Base-by-base conservation (phyloP, 495 filamentous ascomycete species). In the Neurospora sp. region DNA sequence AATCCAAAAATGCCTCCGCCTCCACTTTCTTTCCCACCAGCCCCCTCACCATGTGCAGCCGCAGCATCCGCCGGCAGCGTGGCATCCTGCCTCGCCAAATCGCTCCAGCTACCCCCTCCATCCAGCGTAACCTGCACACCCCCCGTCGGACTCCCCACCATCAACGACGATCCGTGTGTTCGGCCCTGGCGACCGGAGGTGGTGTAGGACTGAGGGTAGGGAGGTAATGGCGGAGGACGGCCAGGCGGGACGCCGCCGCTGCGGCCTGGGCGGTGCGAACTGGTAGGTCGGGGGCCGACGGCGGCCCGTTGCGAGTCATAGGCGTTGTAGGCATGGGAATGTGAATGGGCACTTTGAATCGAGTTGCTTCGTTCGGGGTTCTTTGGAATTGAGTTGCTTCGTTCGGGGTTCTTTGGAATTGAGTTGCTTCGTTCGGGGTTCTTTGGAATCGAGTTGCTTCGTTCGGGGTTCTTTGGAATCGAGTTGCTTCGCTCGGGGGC, bases 101-200 rank as follows among this genome's bases (percentile, higher is more conserved):
- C 92, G 59, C 90, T 93, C 96, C 95, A 97, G 76, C 90, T 93
- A 48, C 94, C 93, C 6, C 89, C 88, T 78, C 93, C 94, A 78
- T 96, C 93, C 13, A 98, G 87, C 4, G 95, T 94, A 76, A 98
- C 92, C 77, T 97, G 94, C 73, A 97, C 87, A 9, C 96, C 96
- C 71, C 96, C 95, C 13, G 92, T 89, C 73, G 92, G 91, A 59
- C 90, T 92, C 43, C 89, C 88, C 70, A 93, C 93, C 69, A 90
- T 86, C 74, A 88, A 86, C 21, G 83, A 70, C 77, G 76, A 70
- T 73, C 72, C 73, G 71, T 76, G 73, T 31, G 6, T 28, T 76
- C 85, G 79, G 75, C 78, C 78, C 8, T 71, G 75, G 69, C 80
- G 81, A 78, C 54, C 59, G 59, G 37, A 69, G 66, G 76, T 78